Evolutionary conservation across 371 early-diverging fungal species (phyloP), one percentile per base, ranked within the genome.

Genomic region (Nosema muscidifuracis): DNA sequence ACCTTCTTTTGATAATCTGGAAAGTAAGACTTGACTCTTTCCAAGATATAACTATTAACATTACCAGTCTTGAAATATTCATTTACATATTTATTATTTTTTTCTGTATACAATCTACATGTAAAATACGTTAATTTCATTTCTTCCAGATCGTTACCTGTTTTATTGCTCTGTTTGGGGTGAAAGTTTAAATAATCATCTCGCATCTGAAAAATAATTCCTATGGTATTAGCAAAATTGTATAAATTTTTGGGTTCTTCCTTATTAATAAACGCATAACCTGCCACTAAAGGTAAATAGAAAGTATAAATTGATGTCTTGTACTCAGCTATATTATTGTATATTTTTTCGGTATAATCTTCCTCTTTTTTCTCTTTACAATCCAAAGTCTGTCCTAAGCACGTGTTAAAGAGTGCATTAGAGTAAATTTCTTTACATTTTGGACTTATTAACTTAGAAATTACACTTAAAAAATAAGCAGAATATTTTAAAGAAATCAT

Each of bases 281-380:
- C 56, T 33, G 16, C 0, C 68, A 74, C 82, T 24, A 94, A 91
- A 26, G 95, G 94, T 47, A 95, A 86, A 83, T 95, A 94, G 86
- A 95, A 94, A 30, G 94, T 93, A 85, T 95, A 95, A 85, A 89
- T 92, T 16, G 93, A 90, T 56, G 95, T 95, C 86, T 95, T 95
- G 87, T 89, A 92, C 68, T 87, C 86, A 76, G 92, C 92, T 82
- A 95, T 94, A 83, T 88, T 91, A 56, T 87, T 81, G 82, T 94
- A 89, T 78, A 87, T 87, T 2, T 57, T 26, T 22, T 55, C 18
- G n/a, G 9, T 34, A 44, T 65, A 72, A n/a, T 58, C 58, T 12
- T 44, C 22, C 10, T 26, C 31, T 30, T 20, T 56, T n/a, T 65
- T 60, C 38, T 42, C n/a, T 16, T 43, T 65, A 18, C 26, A 36